These are phyloP conservation scores for Puccinia polysora DNA, from an alignment of 1,284 basidiomycete species.

Conservation along the genomic window DNA sequence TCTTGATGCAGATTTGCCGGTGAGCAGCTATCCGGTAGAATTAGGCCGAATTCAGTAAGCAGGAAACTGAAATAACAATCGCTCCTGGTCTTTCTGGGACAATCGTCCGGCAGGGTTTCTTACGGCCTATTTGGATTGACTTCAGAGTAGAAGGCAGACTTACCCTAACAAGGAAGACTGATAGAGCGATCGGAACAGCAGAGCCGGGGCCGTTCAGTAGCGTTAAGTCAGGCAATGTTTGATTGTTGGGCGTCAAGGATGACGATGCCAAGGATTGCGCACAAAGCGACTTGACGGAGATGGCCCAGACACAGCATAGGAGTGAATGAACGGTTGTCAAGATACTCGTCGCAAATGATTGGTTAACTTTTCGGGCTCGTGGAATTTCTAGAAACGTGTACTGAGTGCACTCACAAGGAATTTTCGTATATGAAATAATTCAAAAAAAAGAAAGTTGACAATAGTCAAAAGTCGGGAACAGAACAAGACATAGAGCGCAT, in stretches of 20 bases:
- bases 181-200: slow-evolving; percentile 72
- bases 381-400: slow-evolving; percentile 48
- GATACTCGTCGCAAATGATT: slow-evolving; percentile 67
- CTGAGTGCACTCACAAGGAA: no score
- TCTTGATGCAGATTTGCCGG: slow-evolving; percentile 65
- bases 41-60: not conserved
- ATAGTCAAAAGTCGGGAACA: no score
- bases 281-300: slow-evolving; percentile 53
- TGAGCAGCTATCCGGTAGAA: slow-evolving; percentile 64
- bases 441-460: no score
- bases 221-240: slow-evolving; percentile 66
- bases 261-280: slow-evolving; percentile 52
- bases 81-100: slow-evolving; percentile 30
- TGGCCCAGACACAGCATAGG: slow-evolving; percentile 51
- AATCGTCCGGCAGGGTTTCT: slow-evolving; percentile 20
- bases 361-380: slow-evolving; percentile 61
- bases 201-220: slow-evolving; percentile 94
- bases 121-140: no score
- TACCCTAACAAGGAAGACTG: slow-evolving; percentile 71
- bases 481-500: no score
- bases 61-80: not conserved
- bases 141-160: slow-evolving; percentile 50
- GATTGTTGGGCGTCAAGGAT: slow-evolving; percentile 50
- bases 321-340: slow-evolving; percentile 61
- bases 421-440: no score